Evolutionary conservation across 768 basidiomycete genomes (phyloP).

Genomic region (Wakefieldia striispora): DNA sequence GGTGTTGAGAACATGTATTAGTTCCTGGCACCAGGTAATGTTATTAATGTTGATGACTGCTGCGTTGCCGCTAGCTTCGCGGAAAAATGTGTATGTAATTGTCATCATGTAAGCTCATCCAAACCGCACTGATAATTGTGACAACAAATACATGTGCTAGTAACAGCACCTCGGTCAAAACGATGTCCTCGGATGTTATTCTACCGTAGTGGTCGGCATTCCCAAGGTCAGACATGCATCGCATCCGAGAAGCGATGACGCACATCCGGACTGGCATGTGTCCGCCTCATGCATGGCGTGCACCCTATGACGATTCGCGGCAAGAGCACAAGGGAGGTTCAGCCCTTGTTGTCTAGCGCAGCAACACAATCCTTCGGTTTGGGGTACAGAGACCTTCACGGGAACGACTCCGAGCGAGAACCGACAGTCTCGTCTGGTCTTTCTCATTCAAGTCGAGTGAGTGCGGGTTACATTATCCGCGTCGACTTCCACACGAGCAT

Average conservation of each 20-base stretch:
- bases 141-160: no score
- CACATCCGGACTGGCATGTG: constrained; percentile 9
- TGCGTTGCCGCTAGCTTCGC: no score
- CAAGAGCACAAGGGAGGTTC: not conserved
- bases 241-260: not conserved
- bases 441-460: not conserved
- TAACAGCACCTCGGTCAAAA: no score
- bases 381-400: not conserved
- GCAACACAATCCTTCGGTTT: not conserved
- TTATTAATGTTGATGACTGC: no score
- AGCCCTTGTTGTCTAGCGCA: constrained; percentile 3
- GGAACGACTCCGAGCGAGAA: not conserved
- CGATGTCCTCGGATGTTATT: no score
- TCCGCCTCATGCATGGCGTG: constrained; percentile 19
- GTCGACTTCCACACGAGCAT: not conserved
- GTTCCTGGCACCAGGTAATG: no score
- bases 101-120: not conserved
- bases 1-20: constrained; percentile 6
- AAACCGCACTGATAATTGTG: no score
- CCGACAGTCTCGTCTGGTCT: not conserved
- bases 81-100: not conserved
- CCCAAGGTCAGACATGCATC: not conserved
- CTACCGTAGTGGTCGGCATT: not conserved
- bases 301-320: not conserved
- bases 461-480: not conserved